A percentile compares a stretch with the other conserved stretches of the same genome.
These are phyloP conservation scores for Heterobasidion parviporum DNA, from an alignment of 1,284 basidiomycete genomes.

Conservation along the genomic window DNA sequence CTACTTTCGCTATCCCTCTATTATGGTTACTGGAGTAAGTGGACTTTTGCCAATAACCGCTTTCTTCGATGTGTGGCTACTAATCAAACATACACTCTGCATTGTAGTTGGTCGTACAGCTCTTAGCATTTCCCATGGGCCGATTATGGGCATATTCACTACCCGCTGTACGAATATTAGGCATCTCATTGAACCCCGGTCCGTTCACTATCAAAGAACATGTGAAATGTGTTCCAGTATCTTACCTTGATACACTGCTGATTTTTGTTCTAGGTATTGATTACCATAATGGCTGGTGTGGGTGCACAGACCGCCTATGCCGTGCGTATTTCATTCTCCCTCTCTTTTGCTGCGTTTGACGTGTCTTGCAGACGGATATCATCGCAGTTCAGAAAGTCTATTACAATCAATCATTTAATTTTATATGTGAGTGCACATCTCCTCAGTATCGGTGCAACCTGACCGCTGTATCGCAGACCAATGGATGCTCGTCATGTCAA, in stretches of 20 bases:
- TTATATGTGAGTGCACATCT: constrained; percentile 40
- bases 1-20: constrained; percentile 54
- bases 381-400: constrained; percentile 65
- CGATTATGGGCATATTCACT: constrained; percentile 40
- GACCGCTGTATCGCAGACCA: constrained; percentile 35
- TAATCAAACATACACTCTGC: constrained; percentile 15
- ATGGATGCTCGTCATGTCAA: constrained; percentile 69
- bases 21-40: constrained; percentile 21
- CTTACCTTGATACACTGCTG: background rate
- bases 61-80: background rate
- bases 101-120: constrained; percentile 39
- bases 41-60: background rate
- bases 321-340: constrained; percentile 12
- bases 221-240: constrained; percentile 14
- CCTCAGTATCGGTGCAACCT: background rate
- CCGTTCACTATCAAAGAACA: constrained; percentile 71
- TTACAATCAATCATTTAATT: constrained; percentile 55
- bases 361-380: constrained; percentile 48
- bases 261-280: constrained; percentile 22
- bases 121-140: constrained; percentile 50
- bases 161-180: constrained; percentile 44
- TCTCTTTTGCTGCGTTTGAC: constrained; percentile 5
- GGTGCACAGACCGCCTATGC: constrained; percentile 55
- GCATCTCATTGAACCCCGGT: constrained; percentile 54
- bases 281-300: constrained; percentile 76